phyloP scores from a whole-genome alignment of 176 grass and related monocot genomes.

The Ampelocalamus luodianensis region DNA sequence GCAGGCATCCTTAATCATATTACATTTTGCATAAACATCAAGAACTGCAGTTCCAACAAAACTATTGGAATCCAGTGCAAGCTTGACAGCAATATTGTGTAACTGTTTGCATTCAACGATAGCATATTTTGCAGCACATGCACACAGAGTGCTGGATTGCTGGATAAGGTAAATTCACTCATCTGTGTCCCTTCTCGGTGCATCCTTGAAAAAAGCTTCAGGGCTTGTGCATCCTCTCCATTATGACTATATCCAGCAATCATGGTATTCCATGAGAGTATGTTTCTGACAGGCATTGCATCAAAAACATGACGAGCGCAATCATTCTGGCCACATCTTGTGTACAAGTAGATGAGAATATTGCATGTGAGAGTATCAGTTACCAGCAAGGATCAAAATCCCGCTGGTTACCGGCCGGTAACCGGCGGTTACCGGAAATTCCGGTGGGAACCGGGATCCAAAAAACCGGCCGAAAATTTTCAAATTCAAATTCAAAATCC shows the following conservation, averaged over 20 bases:
- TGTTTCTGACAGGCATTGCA: slow-evolving; percentile 55
- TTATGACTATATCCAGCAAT: slow-evolving; percentile 60
- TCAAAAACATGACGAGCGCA: slow-evolving; percentile 59
- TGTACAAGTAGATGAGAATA: slow-evolving; percentile 68
- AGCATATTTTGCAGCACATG: slow-evolving; percentile 64
- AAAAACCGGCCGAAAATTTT: no score
- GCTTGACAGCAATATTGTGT: slow-evolving; percentile 57
- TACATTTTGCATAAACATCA: slow-evolving; percentile 71
- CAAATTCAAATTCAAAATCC: no score
- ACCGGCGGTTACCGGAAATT: no score
- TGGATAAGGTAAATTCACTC: slow-evolving; percentile 75
- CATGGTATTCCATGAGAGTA: slow-evolving; percentile 78
- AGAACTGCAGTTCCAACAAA: slow-evolving; percentile 69
- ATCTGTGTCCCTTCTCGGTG: slow-evolving; percentile 48
- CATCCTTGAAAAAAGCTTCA: slow-evolving; percentile 67
- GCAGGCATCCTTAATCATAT: slow-evolving; percentile 60
- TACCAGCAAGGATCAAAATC: no score
- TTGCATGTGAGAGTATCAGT: slow-evolving; percentile 61
- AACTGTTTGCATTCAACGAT: slow-evolving; percentile 58
- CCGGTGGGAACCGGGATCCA: no score
- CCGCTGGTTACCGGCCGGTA: no score
- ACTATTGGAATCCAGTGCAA: slow-evolving; percentile 58
- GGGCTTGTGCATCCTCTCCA: slow-evolving; percentile 51
- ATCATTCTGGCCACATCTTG: slow-evolving; percentile 59
- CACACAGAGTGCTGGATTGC: slow-evolving; percentile 62